Evolutionary conservation across 768 basidiomycete genomes (phyloP), one percentile per base, ranked within the genome.

Genomic region (Albatrellus ellisii): DNA sequence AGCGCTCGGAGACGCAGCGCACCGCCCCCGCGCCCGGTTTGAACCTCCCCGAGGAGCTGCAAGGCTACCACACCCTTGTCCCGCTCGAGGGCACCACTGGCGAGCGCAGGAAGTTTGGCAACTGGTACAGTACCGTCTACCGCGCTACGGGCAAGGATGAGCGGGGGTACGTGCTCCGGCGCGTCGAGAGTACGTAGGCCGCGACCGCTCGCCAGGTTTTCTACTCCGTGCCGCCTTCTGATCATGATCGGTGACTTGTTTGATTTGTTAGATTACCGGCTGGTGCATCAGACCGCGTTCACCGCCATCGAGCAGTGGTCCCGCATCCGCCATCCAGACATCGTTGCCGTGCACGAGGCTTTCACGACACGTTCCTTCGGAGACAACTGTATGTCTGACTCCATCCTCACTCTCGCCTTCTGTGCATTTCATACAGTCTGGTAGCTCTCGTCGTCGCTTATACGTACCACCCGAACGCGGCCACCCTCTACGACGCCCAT

Each of bases 301-400:
- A 63, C 62, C 10, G 62, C 77, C 7, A 80, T 97, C 35, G 92
- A 95, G 49, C 64, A 75, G 12, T 99, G 95, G 95, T 75, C 77
- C 1, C 68, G 73, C 33, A 66, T 98, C 43, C 72, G 67, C 14
- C 94, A 98, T 62, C 91, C 95, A 1, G 79, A 74, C 48, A 79
- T 99, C 46, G 76, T 94, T 12, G 60, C 74, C 7, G 64, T 98
- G 17, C 72, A 75, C 37, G 95, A 98, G 57, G 95, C 94, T 0
- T 97, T 99, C 64, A 98, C 95, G 0, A 94, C 94, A 0, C 73
- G 80, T 22, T 76, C 85, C 0, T 99, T 99, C 59, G 77, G 78
- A 42, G 95, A 98, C 57, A 81, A 79, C 51, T 98, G 92, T 94
- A 54, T 39, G 81, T 66, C 11, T 36, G 29, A 6, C 35, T 45